These are phyloP conservation scores for Mycena sanguinolenta DNA, from an alignment of 768 basidiomycete genomes.

Conservation along the genomic window DNA sequence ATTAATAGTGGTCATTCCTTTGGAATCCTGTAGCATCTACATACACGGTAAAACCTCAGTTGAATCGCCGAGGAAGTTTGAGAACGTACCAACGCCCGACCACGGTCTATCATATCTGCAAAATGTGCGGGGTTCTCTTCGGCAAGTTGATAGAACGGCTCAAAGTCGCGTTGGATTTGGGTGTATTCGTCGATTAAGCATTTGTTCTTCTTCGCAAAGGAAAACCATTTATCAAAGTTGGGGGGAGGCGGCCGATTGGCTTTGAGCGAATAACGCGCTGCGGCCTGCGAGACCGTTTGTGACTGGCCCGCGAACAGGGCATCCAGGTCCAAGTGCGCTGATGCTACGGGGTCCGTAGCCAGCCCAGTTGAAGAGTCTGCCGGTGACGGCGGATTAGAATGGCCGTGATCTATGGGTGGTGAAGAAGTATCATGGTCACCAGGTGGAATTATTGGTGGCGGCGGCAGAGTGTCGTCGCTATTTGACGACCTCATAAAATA, in stretches of 20 bases:
- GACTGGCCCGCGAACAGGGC: slow-evolving; percentile 32
- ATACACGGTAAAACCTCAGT: not conserved
- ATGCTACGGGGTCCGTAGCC: slow-evolving; percentile 18
- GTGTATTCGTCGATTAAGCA: slow-evolving; percentile 40
- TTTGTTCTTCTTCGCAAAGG: slow-evolving; percentile 25
- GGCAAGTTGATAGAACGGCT: slow-evolving; percentile 36
- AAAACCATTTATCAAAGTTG: slow-evolving; percentile 38
- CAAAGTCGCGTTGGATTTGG: slow-evolving; percentile 35
- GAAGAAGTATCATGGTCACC: not conserved
- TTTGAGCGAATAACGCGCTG: slow-evolving; percentile 37
- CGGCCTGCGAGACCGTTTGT: slow-evolving; percentile 30
- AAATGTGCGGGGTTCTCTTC: slow-evolving; percentile 31
- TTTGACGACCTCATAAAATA: slow-evolving; percentile 23
- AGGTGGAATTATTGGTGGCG: slow-evolving; percentile 1
- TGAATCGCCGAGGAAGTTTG: not conserved
- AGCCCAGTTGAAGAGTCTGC: not conserved
- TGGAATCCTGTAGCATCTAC: slow-evolving; percentile 31
- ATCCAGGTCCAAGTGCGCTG: slow-evolving; percentile 19
- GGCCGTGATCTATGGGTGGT: not conserved
- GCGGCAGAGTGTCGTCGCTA: not conserved
- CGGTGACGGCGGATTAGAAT: not conserved
- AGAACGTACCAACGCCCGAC: slow-evolving; percentile 22
- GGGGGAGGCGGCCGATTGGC: slow-evolving; percentile 30
- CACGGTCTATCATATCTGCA: slow-evolving; percentile 28
- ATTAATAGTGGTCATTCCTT: slow-evolving; percentile 35